These are phyloP conservation scores for Luzula sylvatica DNA, from an alignment of 176 grass and related monocot genomes.

Conservation along the genomic window DNA sequence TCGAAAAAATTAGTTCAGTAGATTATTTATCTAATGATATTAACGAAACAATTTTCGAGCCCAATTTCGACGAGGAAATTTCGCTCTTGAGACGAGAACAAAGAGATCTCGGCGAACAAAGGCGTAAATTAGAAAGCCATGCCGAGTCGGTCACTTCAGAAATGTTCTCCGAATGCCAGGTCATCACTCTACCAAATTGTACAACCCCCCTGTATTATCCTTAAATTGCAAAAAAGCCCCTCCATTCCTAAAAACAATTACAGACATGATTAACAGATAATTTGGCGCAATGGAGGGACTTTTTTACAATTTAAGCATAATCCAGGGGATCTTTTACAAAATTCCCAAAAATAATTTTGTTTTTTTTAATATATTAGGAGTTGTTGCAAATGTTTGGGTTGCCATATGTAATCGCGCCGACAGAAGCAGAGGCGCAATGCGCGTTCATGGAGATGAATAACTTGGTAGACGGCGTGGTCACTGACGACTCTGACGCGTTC, in stretches of 20 bases:
- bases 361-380: slow-evolving; percentile 47
- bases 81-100: slow-evolving; percentile 77
- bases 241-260: too few relatives aligned
- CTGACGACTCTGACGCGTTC: slow-evolving; percentile 97
- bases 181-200: slow-evolving; percentile 11
- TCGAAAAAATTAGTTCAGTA: not conserved
- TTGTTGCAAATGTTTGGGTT: slow-evolving; percentile 98
- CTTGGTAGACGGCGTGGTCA: slow-evolving; percentile 93
- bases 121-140: slow-evolving; percentile 70
- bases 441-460: slow-evolving; percentile 94
- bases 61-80: slow-evolving; percentile 62
- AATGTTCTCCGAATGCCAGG: slow-evolving; percentile 98
- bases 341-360: too few relatives aligned
- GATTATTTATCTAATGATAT: slow-evolving; percentile 22
- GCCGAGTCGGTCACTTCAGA: slow-evolving; percentile 88
- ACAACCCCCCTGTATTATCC: too few relatives aligned
- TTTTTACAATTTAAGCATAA: too few relatives aligned
- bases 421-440: slow-evolving; percentile 96
- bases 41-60: slow-evolving; percentile 30
- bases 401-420: slow-evolving; percentile 97
- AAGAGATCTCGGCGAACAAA: slow-evolving; percentile 68
- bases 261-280: too few relatives aligned
- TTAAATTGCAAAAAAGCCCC: too few relatives aligned
- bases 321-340: too few relatives aligned
- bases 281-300: too few relatives aligned